Evolutionary conservation across 352 stramenopile species (phyloP).

Genomic region (Phytophthora ohioensis): DNA sequence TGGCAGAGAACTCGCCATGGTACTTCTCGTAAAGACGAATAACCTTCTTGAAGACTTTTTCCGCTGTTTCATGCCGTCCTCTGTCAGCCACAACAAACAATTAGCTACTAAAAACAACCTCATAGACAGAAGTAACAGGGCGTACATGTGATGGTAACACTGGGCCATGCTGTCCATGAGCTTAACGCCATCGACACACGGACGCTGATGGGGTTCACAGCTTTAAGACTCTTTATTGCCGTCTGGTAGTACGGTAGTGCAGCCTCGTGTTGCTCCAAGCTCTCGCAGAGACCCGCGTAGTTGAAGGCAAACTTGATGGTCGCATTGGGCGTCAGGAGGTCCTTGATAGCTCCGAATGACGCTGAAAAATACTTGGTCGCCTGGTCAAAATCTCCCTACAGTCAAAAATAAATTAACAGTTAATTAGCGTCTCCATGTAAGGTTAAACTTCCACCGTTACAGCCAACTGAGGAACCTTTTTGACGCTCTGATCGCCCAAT

Average conservation of each 20-base stretch:
- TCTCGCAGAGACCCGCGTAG: constrained; percentile 2
- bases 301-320: background rate
- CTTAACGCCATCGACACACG: background rate
- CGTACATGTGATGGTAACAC: constrained; percentile 22
- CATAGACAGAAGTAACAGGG: background rate
- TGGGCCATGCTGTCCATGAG: constrained; percentile 18
- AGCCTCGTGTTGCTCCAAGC: background rate
- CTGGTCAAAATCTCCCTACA: constrained; percentile 16
- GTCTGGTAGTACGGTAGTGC: constrained; percentile 11
- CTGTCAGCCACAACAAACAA: no score
- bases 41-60: no score
- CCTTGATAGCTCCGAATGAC: constrained; percentile 5
- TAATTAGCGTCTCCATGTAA: background rate
- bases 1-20: no score
- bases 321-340: background rate
- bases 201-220: background rate
- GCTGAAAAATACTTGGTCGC: constrained; percentile 6
- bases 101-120: no score
- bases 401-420: background rate
- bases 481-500: no score
- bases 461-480: no score
- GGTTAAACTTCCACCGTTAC: no score
- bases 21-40: no score
- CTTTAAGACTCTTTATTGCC: constrained; percentile 21
- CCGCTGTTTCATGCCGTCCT: no score